These are phyloP conservation scores for Globisporangium takayamanum DNA, from an alignment of 352 stramenopile genomes.

Conservation along the genomic window DNA sequence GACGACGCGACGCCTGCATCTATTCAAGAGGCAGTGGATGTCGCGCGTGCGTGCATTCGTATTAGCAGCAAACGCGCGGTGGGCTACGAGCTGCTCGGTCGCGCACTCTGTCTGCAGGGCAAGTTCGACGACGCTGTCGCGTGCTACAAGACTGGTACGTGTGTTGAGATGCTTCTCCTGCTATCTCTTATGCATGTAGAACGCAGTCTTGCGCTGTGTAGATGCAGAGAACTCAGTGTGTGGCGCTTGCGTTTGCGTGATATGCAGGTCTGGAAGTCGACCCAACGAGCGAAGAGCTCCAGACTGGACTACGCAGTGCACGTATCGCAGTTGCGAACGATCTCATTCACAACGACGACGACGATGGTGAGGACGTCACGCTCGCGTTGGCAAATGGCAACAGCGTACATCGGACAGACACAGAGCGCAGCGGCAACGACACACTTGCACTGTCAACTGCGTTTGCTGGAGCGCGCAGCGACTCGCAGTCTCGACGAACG, in stretches of 20 bases:
- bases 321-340: constrained; percentile 48
- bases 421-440: background rate
- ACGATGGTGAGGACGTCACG: background rate
- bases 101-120: constrained; percentile 24
- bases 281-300: constrained; percentile 31
- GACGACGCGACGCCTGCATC: constrained; percentile 12
- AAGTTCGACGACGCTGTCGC: constrained; percentile 32
- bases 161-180: too few relatives aligned
- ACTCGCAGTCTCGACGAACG: background rate
- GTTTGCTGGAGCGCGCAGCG: constrained; percentile 2
- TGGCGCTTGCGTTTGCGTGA: background rate
- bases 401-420: background rate
- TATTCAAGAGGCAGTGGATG: constrained; percentile 22
- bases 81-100: constrained; percentile 31
- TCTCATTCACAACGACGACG: constrained; percentile 27
- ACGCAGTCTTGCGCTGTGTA: too few relatives aligned
- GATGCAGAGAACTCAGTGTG: background rate
- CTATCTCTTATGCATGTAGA: too few relatives aligned
- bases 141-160: constrained; percentile 44
- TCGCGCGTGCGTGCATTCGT: constrained; percentile 22
- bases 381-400: background rate
- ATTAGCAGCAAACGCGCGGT: constrained; percentile 14
- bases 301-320: constrained; percentile 34
- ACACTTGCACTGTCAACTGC: background rate
- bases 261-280: constrained; percentile 37